Conservation (phyloP, 2,329 filamentous ascomycete genomes). For the Myriosclerotinia curreyana region DNA sequence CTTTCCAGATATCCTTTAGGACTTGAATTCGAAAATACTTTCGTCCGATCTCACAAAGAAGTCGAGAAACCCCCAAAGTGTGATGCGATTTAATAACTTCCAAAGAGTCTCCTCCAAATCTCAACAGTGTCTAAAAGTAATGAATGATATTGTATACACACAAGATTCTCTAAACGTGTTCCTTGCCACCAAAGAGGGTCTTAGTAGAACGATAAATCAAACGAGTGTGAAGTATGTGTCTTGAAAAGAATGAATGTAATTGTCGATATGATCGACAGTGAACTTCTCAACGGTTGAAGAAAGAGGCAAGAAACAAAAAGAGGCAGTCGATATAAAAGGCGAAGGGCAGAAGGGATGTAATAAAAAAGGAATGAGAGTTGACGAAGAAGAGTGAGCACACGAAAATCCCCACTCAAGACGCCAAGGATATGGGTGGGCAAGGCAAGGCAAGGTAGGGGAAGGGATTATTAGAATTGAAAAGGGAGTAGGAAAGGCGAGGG, state of each 20-base stretch:
- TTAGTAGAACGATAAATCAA: neutral
- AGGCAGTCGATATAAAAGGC: neutral
- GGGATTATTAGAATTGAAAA: neutral
- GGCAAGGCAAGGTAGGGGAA: neutral
- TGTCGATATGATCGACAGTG: neutral
- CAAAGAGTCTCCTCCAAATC: neutral
- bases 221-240: slow-evolving; percentile 16
- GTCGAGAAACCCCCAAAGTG: neutral
- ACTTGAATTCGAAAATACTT: neutral
- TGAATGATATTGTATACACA: slow-evolving; percentile 9
- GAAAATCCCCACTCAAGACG: slow-evolving; percentile 9
- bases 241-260: slow-evolving; percentile 9
- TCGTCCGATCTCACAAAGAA: neutral
- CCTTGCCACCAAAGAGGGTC: slow-evolving; percentile 9
- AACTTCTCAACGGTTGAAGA: neutral
- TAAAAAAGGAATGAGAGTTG: neutral
- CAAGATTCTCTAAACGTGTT: neutral
- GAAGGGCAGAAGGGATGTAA: neutral
- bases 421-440: slow-evolving; percentile 8
- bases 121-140: neutral
- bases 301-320: slow-evolving; percentile 8
- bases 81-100: neutral
- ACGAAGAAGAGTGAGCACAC: neutral
- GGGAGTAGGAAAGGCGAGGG: neutral
- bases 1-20: no score